A percentile compares a stretch with the other conserved stretches of the same genome.
Conservation (phyloP, 257 asterid genomes). For the Forsythia suspensa region DNA sequence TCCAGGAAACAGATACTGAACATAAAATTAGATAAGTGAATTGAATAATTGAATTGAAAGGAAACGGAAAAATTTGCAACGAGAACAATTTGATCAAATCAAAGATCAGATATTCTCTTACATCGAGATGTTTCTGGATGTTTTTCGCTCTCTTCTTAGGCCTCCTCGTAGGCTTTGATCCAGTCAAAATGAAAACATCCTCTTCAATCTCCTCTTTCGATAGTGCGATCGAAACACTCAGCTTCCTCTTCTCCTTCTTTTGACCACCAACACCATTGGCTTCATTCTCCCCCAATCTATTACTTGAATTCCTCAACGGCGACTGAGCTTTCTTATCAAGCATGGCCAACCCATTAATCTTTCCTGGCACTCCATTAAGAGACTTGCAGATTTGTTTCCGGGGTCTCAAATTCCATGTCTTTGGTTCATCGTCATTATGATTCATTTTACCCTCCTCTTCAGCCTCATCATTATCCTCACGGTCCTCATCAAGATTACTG, state of each 20-base stretch:
- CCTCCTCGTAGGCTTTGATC: constrained; percentile 60
- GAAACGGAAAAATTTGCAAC: background rate
- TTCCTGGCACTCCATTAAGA: constrained; percentile 17
- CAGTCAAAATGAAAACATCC: constrained; percentile 51
- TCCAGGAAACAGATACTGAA: constrained; percentile 65
- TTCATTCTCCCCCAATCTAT: constrained; percentile 23
- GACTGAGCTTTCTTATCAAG: constrained; percentile 33
- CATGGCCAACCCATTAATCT: background rate
- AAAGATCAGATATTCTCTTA: constrained; percentile 21
- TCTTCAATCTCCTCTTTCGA: constrained; percentile 62
- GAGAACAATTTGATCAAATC: constrained; percentile 4
- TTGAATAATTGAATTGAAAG: background rate
- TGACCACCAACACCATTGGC: constrained; percentile 7
- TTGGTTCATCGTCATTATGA: constrained; percentile 35
- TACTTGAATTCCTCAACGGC: constrained; percentile 13
- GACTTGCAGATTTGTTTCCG: constrained; percentile 36
- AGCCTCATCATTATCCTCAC: constrained; percentile 14
- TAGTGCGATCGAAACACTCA: constrained; percentile 32
- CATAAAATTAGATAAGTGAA: background rate
- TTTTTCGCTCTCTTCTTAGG: constrained; percentile 57
- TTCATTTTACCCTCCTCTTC: constrained; percentile 22
- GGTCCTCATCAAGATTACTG: background rate
- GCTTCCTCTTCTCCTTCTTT: constrained; percentile 39
- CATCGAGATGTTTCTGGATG: constrained; percentile 58
- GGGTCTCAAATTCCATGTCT: constrained; percentile 66